Conservation (phyloP, 2,329 filamentous ascomycete genomes). For the Sarocladiaceae sp. region DNA sequence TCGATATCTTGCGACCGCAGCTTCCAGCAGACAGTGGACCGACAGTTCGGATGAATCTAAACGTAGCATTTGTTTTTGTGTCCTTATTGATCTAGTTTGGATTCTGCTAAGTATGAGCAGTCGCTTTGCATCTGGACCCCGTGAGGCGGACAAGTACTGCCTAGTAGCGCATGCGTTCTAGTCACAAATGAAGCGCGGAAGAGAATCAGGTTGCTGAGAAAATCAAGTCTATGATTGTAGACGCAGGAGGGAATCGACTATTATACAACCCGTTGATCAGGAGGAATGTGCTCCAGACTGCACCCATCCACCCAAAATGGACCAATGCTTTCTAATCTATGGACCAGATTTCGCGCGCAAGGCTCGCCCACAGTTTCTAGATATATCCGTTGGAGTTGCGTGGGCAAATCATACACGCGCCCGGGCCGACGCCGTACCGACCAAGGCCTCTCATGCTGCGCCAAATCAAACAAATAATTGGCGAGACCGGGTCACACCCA, state of each 20-base stretch:
- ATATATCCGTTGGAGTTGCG: slow-evolving; percentile 3
- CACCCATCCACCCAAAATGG: slow-evolving; percentile 8
- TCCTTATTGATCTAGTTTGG: neutral
- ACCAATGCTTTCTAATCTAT: slow-evolving; percentile 10
- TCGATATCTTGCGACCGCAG: neutral
- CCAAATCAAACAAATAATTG: slow-evolving; percentile 4
- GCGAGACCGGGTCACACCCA: neutral
- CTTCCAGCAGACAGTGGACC: no score
- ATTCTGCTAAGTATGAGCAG: neutral
- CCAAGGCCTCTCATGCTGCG: slow-evolving; percentile 7
- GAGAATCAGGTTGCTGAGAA: no score
- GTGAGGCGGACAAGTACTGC: no score
- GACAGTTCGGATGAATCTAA: no score
- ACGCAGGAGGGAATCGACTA: slow-evolving; percentile 19
- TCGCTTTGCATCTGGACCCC: no score
- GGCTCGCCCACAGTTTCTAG: slow-evolving; percentile 1
- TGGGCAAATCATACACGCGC: slow-evolving; percentile 5
- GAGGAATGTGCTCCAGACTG: slow-evolving; percentile 6
- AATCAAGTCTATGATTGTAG: slow-evolving; percentile 11
- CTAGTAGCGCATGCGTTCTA: no score
- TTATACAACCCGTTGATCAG: slow-evolving; percentile 21
- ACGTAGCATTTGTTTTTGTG: no score
- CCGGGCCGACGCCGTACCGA: slow-evolving; percentile 2
- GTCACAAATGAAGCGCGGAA: no score
- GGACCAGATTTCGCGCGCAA: neutral